Percentiles rank a stretch among this genome's conserved stretches.
These are phyloP conservation scores for Penicillium alfredii DNA, from an alignment of 495 filamentous ascomycete species.

Conservation along the genomic window DNA sequence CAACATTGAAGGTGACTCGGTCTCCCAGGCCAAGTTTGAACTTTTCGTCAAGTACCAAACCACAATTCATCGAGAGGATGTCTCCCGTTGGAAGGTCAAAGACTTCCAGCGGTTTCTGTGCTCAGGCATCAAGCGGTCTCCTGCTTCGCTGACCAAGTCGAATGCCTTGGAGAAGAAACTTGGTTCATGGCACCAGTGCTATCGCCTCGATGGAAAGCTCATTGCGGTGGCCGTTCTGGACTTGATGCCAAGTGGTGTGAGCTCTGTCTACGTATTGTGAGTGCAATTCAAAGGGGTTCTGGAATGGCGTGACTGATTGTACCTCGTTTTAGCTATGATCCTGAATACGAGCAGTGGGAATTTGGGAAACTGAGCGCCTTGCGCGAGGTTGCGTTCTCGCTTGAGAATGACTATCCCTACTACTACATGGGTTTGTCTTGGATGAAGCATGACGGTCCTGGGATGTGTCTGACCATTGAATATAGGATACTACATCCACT, in stretches of 20 bases:
- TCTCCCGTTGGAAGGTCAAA: slow-evolving; percentile 55
- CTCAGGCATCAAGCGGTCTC: slow-evolving; percentile 62
- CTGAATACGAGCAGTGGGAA: slow-evolving; percentile 68
- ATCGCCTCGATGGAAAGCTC: slow-evolving; percentile 81
- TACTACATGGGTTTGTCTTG: slow-evolving; percentile 66
- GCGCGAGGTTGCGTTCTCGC: slow-evolving; percentile 72
- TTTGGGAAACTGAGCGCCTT: slow-evolving; percentile 87
- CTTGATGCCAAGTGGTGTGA: slow-evolving; percentile 78
- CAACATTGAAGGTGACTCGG: slow-evolving; percentile 69
- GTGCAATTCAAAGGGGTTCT: slow-evolving; percentile 4
- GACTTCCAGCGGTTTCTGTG: slow-evolving; percentile 86
- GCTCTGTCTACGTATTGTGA: slow-evolving; percentile 88
- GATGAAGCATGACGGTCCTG: slow-evolving; percentile 5
- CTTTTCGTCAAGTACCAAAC: slow-evolving; percentile 86
- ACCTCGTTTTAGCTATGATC: slow-evolving; percentile 55
- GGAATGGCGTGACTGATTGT: not conserved
- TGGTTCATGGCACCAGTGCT: slow-evolving; percentile 94
- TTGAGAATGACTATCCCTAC: slow-evolving; percentile 66
- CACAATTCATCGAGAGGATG: slow-evolving; percentile 68
- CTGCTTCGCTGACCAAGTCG: slow-evolving; percentile 19
- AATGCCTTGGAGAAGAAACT: slow-evolving; percentile 53
- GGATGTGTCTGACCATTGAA: not conserved
- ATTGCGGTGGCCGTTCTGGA: slow-evolving; percentile 88
- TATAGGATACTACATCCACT: slow-evolving; percentile 64
- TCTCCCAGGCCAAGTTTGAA: slow-evolving; percentile 77